Percentiles rank a stretch among this genome's conserved stretches.
phyloP scores from a whole-genome alignment of 352 stramenopile species.

The Pythium biforme region DNA sequence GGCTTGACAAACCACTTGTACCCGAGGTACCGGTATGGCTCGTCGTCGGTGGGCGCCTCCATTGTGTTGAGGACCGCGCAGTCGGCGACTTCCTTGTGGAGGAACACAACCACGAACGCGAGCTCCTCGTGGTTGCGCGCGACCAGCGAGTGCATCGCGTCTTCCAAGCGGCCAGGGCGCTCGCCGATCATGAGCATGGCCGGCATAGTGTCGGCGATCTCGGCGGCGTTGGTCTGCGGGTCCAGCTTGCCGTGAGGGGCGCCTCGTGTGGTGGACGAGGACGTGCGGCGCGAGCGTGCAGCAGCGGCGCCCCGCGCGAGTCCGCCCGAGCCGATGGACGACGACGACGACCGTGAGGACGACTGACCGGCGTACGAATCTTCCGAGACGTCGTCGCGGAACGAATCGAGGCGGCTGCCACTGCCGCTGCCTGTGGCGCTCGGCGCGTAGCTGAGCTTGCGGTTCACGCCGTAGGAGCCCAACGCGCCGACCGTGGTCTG shows the following conservation, averaged over 20 bases:
- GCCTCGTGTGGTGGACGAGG: constrained; percentile 5
- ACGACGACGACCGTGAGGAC: constrained; percentile 3
- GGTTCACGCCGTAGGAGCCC: constrained; percentile 1
- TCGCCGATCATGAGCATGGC: constrained; percentile 28
- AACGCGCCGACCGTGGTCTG: constrained; percentile 16
- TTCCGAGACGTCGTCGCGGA: constrained; percentile 13
- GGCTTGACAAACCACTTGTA: constrained; percentile 63
- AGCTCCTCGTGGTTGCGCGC: constrained; percentile 48
- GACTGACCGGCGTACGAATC: constrained; percentile 13
- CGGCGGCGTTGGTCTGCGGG: constrained; percentile 7
- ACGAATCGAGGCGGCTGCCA: not conserved
- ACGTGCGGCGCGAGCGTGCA: constrained; percentile 6
- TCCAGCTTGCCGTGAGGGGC: not conserved
- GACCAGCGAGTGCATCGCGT: constrained; percentile 50
- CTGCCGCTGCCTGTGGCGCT: not conserved
- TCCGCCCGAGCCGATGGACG: constrained; percentile 3
- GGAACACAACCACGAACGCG: constrained; percentile 48
- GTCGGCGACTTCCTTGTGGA: constrained; percentile 55
- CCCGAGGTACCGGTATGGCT: constrained; percentile 47
- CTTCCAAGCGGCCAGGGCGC: constrained; percentile 38
- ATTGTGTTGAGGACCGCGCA: constrained; percentile 52
- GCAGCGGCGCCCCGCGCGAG: not conserved
- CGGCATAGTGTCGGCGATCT: constrained; percentile 20
- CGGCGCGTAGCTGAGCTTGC: constrained; percentile 12
- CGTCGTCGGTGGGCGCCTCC: constrained; percentile 40